Conservation (phyloP, 306 rosid species). For the Sicyos edulis region DNA sequence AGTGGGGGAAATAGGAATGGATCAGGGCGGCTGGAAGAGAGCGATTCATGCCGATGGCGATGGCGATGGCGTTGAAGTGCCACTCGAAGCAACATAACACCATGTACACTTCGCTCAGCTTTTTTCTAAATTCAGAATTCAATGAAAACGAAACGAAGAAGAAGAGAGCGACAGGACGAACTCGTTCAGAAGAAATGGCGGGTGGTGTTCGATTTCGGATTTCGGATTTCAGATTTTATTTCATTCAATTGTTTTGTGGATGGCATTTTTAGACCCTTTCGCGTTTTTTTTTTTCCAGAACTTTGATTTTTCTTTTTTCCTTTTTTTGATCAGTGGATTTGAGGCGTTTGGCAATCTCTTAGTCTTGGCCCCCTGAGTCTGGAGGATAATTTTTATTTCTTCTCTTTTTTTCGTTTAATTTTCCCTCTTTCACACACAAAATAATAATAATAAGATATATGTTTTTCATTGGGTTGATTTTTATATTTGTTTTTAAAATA, state of each 20-base stretch:
- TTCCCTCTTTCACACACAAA: too few relatives aligned
- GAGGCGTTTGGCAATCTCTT: not conserved
- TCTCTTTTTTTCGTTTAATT: too few relatives aligned
- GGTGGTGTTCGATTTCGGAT: conserved; percentile 2
- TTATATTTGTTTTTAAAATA: too few relatives aligned
- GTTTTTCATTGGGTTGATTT: too few relatives aligned
- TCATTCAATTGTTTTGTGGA: conserved; percentile 10
- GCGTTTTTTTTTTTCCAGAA: too few relatives aligned
- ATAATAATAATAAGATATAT: too few relatives aligned
- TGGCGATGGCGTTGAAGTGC: conserved; percentile 49
- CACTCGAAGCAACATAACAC: conserved; percentile 53
- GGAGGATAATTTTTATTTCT: not conserved
- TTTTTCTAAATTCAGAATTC: not conserved
- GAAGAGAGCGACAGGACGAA: conserved; percentile 30
- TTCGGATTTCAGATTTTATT: not conserved
- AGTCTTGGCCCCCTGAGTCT: not conserved
- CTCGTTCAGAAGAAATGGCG: conserved; percentile 24
- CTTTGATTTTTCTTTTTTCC: too few relatives aligned
- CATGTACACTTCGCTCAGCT: conserved; percentile 28
- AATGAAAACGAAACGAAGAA: conserved; percentile 19
- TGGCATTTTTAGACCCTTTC: not conserved
- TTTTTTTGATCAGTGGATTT: conserved; percentile 1
- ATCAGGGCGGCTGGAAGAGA: conserved; percentile 24
- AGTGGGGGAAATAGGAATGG: conserved; percentile 28
- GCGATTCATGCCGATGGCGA: conserved; percentile 42